These are phyloP conservation scores for Nicotiana undulata DNA, from an alignment of 257 asterid genomes.

Conservation along the genomic window DNA sequence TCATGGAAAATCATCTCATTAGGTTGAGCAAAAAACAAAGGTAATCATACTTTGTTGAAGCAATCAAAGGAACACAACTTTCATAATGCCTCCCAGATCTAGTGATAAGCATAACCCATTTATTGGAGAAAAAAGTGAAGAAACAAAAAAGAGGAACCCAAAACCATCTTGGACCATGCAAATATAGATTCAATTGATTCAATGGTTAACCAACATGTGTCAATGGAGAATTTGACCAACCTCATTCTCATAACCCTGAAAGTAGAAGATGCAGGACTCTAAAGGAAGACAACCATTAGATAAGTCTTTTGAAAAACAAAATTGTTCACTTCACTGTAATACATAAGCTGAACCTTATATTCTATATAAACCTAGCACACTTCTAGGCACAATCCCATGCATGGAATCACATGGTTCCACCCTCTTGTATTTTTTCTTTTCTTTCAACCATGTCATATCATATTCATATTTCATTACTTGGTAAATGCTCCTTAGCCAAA, in stretches of 20 bases:
- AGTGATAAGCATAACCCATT: not conserved
- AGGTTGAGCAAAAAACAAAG: not conserved
- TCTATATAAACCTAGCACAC: slow-evolving; percentile 1
- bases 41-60: not conserved
- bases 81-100: not conserved
- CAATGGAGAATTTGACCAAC: not conserved
- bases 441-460: slow-evolving; percentile 1
- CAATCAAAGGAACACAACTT: not conserved
- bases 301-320: not conserved
- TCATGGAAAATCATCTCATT: slow-evolving; percentile 9
- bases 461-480: not conserved
- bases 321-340: not conserved
- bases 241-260: not conserved
- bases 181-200: not conserved
- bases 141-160: not conserved
- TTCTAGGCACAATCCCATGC: not conserved
- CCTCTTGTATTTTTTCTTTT: not conserved
- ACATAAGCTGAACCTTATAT: not conserved
- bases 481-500: not conserved
- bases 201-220: not conserved
- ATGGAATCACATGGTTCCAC: not conserved
- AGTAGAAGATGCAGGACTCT: not conserved
- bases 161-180: not conserved
- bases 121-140: not conserved
- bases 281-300: not conserved